Conservation (phyloP, 352 stramenopile genomes). For the Paralagenidium karlingii region DNA sequence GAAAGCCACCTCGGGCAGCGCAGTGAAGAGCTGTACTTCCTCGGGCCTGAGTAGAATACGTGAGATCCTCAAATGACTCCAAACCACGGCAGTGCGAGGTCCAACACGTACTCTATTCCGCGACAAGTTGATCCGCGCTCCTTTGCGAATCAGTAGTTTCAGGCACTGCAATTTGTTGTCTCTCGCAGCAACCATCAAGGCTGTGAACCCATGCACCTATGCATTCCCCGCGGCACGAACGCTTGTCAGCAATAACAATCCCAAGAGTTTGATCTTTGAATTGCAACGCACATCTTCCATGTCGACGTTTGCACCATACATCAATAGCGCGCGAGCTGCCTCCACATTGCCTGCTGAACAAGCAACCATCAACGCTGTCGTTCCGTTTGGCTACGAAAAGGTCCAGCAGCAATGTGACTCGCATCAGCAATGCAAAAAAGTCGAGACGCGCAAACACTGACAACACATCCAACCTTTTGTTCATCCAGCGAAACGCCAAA, state of each 20-base stretch:
- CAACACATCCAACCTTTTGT: slow-evolving; percentile 48
- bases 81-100: too few species aligned
- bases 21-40: slow-evolving; percentile 76
- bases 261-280: slow-evolving; percentile 7
- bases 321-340: slow-evolving; percentile 56
- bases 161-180: slow-evolving; percentile 52
- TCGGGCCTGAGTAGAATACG: slow-evolving; percentile 28
- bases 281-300: slow-evolving; percentile 83
- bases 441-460: neutral
- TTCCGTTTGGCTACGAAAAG: slow-evolving; percentile 47
- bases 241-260: neutral
- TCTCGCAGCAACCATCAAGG: slow-evolving; percentile 67
- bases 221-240: too few species aligned
- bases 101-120: slow-evolving; percentile 66
- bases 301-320: slow-evolving; percentile 76
- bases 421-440: neutral
- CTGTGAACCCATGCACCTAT: slow-evolving; percentile 71
- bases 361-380: slow-evolving; percentile 71
- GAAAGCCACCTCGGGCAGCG: slow-evolving; percentile 51
- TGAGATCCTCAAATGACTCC: too few species aligned
- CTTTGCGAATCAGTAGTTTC: slow-evolving; percentile 65
- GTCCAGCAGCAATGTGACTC: slow-evolving; percentile 2
- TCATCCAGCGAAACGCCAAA: slow-evolving; percentile 72
- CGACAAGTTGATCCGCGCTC: slow-evolving; percentile 68
- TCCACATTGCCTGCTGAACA: slow-evolving; percentile 82